Conservation (phyloP, 164 flowering plant genomes). For the Chimonanthus praecox region DNA sequence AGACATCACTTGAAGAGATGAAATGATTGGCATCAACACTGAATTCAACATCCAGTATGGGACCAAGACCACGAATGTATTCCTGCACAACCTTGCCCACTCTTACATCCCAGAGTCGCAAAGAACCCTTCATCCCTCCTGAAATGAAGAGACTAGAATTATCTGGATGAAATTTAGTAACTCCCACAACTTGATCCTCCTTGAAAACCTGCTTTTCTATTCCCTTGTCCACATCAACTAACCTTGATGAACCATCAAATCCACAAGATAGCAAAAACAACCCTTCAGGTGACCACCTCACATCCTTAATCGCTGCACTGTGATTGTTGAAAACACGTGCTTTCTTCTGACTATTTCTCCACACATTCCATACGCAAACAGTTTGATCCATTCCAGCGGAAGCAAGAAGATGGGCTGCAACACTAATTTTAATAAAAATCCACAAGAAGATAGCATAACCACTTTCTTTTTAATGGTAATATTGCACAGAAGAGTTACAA, state of each 20-base stretch:
- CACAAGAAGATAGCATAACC: conserved; percentile 1
- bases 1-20: conserved; percentile 75
- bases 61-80: conserved; percentile 58
- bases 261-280: conserved; percentile 83
- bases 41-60: conserved; percentile 81
- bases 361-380: conserved; percentile 85
- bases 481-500: too few relatives aligned
- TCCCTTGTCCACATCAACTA: conserved; percentile 81
- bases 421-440: conserved; percentile 25
- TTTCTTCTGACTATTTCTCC: conserved; percentile 57
- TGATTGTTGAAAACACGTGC: conserved; percentile 53
- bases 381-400: conserved; percentile 88
- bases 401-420: conserved; percentile 93
- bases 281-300: conserved; percentile 77
- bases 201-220: conserved; percentile 46
- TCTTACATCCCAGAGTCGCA: conserved; percentile 83
- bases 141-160: conserved; percentile 69
- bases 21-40: conserved; percentile 53
- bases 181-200: conserved; percentile 74
- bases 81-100: conserved; percentile 51
- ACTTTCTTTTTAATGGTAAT: too few relatives aligned
- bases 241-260: conserved; percentile 69
- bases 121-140: conserved; percentile 70
- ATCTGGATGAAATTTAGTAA: conserved; percentile 63
- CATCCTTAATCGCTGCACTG: conserved; percentile 77